Evolutionary conservation across 179 eudicot genomes (phyloP), one percentile per base, ranked within the genome.

Genomic region (Spergularia azorica): DNA sequence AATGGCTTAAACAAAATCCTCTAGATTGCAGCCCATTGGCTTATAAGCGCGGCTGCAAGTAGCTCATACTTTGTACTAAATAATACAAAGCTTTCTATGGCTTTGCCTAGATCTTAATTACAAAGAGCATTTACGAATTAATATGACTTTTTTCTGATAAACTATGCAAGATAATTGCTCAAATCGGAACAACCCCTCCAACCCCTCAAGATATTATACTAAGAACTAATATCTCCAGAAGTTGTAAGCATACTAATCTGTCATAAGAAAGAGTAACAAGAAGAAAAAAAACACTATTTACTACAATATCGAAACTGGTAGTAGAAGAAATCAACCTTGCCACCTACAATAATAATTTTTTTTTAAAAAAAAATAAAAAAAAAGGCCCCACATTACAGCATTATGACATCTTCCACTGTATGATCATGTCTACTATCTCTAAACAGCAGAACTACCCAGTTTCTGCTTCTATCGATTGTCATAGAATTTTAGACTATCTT

Each of bases 1-100:
- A 64, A 71, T 81, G 46, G 79, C 85, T 52, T 81, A 81, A 17
- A 71, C 51, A 12, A 52, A n/a, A 57, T n/a, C 8, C 3, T 21
- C 13, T 38, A 21, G 36, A 21, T 5, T 38, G 39, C 66, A 21
- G 66, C 66, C 21, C 46, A 46, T 36, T 67, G 56, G 56, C 56
- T 67, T 67, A 62, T 12, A 62, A 46, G 50, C 50, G 2, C 50
- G 50, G 9, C 50, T 62, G 32, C 41, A 62, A 15, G 36, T 12
- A 62, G 12, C 26, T 36, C 36, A 15, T 62, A 26, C 39, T 62
- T 21, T 62, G 66, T 62, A 62, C 66, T 62, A 26, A 62, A 62
- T 21, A 62, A 62, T 21, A 1, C 43, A 62, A 10, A 21, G 66
- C 14, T 62, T 21, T 26, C 12, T 71, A 26, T 55, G 51, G 63